Evolutionary conservation across 495 filamentous ascomycete species (phyloP), one percentile per base, ranked within the genome.

Genomic region (Astrothelium subdiscretum): DNA sequence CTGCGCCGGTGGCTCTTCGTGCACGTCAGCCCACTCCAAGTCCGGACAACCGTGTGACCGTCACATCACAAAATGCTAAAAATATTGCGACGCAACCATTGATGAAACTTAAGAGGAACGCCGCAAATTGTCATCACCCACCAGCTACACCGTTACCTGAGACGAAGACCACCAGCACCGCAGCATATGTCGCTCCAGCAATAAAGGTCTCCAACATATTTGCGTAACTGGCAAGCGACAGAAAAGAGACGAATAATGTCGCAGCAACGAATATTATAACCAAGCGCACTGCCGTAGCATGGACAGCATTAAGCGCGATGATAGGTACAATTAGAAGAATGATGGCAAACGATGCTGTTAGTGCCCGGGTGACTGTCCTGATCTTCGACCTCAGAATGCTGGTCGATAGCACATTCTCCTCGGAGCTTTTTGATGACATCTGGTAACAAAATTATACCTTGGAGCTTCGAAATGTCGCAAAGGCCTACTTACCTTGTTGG

Each of bases 161-260:
- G 13, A 48, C 20, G 20, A 48, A 48, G 43, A 48, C 43, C 20
- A 48, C 43, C 11, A 48, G 43, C n/a, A 48, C 20, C 5, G 43
- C 43, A 48, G 43, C 43, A 20, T 65, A 70, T 62, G 59, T 69
- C 27, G 67, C 67, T 13, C 68, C 67, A 20, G 64, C 52, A 11
- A 63, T 31, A 18, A 67, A 62, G 4, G 65, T 15, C 51, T 70
- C 67, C 8, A 58, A 35, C 8, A 60, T 62, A 31, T 51, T 67
- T 10, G 68, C 67, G 4, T 63, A 57, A 0, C 62, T 67, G 22
- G 69, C 65, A 13, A 40, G 31, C 0, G 68, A 60, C 10, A 69
- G 24, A 4, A 51, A 29, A 12, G 59, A 22, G 57, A 70, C 35
- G 27, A 67, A 27, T 5, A 57, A n/a, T 2, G 40, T 40, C 12